These are phyloP conservation scores for Tetrastigma voinierianum DNA, from an alignment of 164 flowering plant genomes.

Conservation along the genomic window DNA sequence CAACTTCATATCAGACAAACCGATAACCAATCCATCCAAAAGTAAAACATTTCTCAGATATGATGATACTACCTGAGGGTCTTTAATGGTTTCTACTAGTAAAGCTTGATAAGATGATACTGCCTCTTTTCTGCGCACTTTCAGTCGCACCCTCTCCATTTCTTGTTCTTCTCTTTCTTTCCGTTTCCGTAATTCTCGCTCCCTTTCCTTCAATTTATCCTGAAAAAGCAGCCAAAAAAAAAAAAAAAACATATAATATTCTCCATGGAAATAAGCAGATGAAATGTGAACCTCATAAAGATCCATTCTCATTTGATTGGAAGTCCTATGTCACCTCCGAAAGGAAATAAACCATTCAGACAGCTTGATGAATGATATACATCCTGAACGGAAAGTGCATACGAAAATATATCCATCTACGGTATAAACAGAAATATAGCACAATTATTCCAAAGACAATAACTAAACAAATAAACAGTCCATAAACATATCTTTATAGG, in stretches of 20 bases:
- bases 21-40: no score
- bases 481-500: no score
- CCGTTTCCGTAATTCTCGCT: conserved; percentile 81
- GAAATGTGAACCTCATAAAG: not conserved
- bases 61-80: conserved; percentile 63
- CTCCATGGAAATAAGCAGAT: not conserved
- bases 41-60: no score
- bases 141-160: conserved; percentile 85
- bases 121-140: conserved; percentile 91
- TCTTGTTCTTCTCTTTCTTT: conserved; percentile 98
- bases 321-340: not conserved
- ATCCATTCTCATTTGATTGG: not conserved
- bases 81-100: conserved; percentile 89
- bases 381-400: no score
- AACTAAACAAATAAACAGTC: no score
- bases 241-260: no score
- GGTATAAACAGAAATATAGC: no score
- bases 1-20: no score
- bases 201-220: conserved; percentile 96
- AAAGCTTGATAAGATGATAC: conserved; percentile 90
- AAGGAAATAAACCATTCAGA: no score
- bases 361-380: no score
- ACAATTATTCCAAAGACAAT: no score
- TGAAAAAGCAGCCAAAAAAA: conserved; percentile 23
- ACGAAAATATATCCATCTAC: no score